A percentile compares a stretch with the other conserved stretches of the same genome.
phyloP scores from a whole-genome alignment of 345 rosid genomes.

The Bruguiera sexangula region DNA sequence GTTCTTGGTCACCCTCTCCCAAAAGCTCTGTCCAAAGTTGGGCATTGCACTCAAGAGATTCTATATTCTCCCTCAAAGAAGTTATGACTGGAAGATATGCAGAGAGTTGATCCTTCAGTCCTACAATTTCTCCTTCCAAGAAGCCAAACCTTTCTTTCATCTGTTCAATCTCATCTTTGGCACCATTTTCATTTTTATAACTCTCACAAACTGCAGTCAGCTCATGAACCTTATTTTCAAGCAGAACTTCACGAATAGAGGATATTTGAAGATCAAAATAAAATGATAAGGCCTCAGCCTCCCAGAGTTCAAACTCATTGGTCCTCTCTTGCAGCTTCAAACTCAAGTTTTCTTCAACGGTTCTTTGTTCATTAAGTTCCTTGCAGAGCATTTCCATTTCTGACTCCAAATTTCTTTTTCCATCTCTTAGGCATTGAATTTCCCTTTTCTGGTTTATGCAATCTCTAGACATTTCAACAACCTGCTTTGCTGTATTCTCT shows the following conservation, averaged over 20 bases:
- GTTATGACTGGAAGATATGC: slow-evolving; percentile 28
- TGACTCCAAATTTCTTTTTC: slow-evolving; percentile 48
- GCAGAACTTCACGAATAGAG: slow-evolving; percentile 61
- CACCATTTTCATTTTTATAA: slow-evolving; percentile 21
- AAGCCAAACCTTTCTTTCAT: slow-evolving; percentile 24
- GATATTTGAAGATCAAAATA: slow-evolving; percentile 83
- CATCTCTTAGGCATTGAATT: slow-evolving; percentile 45
- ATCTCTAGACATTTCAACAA: slow-evolving; percentile 40
- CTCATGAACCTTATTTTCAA: slow-evolving; percentile 38
- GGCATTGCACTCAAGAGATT: slow-evolving; percentile 31
- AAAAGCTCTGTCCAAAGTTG: slow-evolving; percentile 24
- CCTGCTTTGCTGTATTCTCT: slow-evolving; percentile 40
- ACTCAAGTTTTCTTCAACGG: slow-evolving; percentile 63
- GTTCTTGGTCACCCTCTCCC: slow-evolving; percentile 15
- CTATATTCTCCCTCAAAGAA: slow-evolving; percentile 20
- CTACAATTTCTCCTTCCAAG: slow-evolving; percentile 26
- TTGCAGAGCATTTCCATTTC: slow-evolving; percentile 36
- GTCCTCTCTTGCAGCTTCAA: slow-evolving; percentile 70
- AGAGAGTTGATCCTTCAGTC: slow-evolving; percentile 26
- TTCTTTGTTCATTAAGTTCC: slow-evolving; percentile 50
- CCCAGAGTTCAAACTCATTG: slow-evolving; percentile 79
- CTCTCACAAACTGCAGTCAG: slow-evolving; percentile 25
- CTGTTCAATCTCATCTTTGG: slow-evolving; percentile 25
- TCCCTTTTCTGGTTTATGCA: slow-evolving; percentile 38
- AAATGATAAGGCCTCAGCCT: slow-evolving; percentile 81